These are phyloP conservation scores for Diplodia mutila DNA, from an alignment of 2,329 filamentous ascomycete genomes.

Conservation along the genomic window DNA sequence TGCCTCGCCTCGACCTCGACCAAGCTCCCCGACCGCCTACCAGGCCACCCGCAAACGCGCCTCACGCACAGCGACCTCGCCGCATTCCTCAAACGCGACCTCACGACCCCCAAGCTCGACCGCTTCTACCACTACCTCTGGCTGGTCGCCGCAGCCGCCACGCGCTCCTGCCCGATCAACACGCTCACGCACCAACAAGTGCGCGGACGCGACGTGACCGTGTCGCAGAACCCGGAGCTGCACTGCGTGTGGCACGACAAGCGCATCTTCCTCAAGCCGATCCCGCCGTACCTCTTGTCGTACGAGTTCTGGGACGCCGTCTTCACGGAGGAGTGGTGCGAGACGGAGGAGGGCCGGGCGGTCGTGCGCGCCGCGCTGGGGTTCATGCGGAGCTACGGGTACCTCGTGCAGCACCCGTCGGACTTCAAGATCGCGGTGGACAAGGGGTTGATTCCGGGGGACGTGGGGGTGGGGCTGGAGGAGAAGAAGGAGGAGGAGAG, in stretches of 20 bases:
- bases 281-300: conserved; percentile 31
- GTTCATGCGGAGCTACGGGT: conserved; percentile 31
- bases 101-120: neutral
- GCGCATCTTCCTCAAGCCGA: conserved; percentile 31
- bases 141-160: neutral
- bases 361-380: conserved; percentile 28
- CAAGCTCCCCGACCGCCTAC: conserved; percentile 33
- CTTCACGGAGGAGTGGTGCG: conserved; percentile 27
- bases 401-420: conserved; percentile 30
- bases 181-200: conserved; percentile 31
- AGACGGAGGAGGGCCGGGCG: conserved; percentile 12
- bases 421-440: conserved; percentile 30
- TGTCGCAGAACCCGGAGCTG: conserved; percentile 32
- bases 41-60: conserved; percentile 1
- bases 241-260: conserved; percentile 32
- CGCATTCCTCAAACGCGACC: neutral
- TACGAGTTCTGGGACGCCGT: conserved; percentile 33
- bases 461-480: neutral
- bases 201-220: conserved; percentile 29
- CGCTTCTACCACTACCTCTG: conserved; percentile 14
- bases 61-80: conserved; percentile 57
- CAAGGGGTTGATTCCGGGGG: conserved; percentile 1
- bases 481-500: neutral
- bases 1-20: neutral
- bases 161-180: conserved; percentile 6